phyloP scores from a whole-genome alignment of 2,329 filamentous ascomycete genomes.

The Emmonsiellopsis sp. region DNA sequence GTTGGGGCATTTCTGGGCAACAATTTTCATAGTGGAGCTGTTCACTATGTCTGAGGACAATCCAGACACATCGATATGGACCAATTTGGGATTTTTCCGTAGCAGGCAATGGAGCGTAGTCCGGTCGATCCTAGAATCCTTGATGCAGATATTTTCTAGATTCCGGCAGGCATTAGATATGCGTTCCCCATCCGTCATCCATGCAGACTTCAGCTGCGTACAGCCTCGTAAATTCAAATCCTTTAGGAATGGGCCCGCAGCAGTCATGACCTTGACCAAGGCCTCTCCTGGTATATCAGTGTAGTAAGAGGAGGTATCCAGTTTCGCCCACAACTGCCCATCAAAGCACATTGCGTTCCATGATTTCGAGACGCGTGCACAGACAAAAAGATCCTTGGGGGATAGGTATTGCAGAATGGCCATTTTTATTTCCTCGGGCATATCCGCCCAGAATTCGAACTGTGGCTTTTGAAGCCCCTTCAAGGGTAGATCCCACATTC shows the following conservation, averaged over 20 bases:
- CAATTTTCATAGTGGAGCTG: slow-evolving; percentile 77
- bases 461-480: not conserved
- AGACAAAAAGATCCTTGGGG: slow-evolving; percentile 71
- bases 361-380: slow-evolving; percentile 65
- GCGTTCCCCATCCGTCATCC: slow-evolving; percentile 56
- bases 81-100: slow-evolving; percentile 65
- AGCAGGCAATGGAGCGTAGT: slow-evolving; percentile 69
- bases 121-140: slow-evolving; percentile 80
- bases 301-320: slow-evolving; percentile 84
- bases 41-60: slow-evolving; percentile 60
- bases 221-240: slow-evolving; percentile 87
- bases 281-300: slow-evolving; percentile 75
- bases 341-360: slow-evolving; percentile 86
- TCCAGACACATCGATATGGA: slow-evolving; percentile 80
- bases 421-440: slow-evolving; percentile 77
- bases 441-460: slow-evolving; percentile 65
- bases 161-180: slow-evolving; percentile 81
- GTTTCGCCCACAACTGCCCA: slow-evolving; percentile 80
- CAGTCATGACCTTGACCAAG: slow-evolving; percentile 72
- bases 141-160: slow-evolving; percentile 75
- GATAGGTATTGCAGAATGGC: slow-evolving; percentile 66
- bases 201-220: slow-evolving; percentile 76
- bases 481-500: not conserved
- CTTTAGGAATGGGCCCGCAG: slow-evolving; percentile 81
- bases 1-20: slow-evolving; percentile 69